phyloP scores from a whole-genome alignment of 2,329 filamentous ascomycete species.

The Trichoderma aggressivum region DNA sequence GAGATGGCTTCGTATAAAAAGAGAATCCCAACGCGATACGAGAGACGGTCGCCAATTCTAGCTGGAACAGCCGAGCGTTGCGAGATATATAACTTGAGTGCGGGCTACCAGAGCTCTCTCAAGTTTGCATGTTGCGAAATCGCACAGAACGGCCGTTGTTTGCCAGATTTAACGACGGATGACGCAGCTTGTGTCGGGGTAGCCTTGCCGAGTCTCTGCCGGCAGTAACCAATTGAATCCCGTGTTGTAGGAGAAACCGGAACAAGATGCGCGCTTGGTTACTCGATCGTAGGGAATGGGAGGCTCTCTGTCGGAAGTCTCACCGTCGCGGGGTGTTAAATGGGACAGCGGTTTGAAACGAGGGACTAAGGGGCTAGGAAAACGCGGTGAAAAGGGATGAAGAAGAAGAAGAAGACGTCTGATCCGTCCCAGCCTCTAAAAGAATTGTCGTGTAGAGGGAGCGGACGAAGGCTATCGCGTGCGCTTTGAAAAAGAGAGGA shows the following conservation, averaged over 20 bases:
- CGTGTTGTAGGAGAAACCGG: background rate
- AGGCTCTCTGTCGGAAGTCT: conserved; percentile 34
- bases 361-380: background rate
- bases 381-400: background rate
- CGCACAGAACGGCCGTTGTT: background rate
- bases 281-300: background rate
- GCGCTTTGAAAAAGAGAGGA: background rate
- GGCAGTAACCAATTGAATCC: background rate
- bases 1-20: background rate
- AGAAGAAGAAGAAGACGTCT: background rate
- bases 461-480: background rate
- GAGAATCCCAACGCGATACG: background rate
- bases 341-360: background rate
- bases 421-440: conserved; percentile 5
- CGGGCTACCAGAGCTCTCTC: conserved; percentile 13
- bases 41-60: background rate
- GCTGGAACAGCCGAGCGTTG: background rate
- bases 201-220: background rate
- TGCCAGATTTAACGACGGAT: conserved; percentile 29
- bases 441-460: background rate
- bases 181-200: background rate
- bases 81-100: background rate
- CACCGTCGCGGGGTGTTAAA: conserved; percentile 11
- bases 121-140: conserved; percentile 13
- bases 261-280: background rate